Evolutionary conservation across 1,284 basidiomycete species (phyloP).

Genomic region (Trichosporon sp.): DNA sequence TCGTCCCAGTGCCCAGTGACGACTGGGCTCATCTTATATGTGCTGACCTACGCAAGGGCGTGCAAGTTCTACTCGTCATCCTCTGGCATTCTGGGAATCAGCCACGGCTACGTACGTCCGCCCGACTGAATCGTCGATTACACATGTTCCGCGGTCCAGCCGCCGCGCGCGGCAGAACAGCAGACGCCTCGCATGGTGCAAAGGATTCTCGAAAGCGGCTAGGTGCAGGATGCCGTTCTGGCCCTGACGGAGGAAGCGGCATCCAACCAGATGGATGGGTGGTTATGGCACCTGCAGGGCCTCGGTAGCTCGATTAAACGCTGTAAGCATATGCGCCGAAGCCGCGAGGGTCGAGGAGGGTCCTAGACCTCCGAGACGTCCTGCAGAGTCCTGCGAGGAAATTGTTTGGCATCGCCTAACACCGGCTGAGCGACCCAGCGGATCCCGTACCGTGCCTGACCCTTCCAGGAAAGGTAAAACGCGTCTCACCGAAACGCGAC

Average conservation of each 20-base stretch:
- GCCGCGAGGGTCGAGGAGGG: background rate
- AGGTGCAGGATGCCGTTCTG: background rate
- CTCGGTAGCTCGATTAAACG: background rate
- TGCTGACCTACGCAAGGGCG: no score
- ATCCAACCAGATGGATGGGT: background rate
- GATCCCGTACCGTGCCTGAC: background rate
- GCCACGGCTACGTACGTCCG: background rate
- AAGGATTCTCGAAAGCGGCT: background rate
- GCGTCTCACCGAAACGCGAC: background rate
- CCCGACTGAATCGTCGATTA: background rate
- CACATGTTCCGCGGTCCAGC: background rate
- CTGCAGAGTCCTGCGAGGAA: background rate
- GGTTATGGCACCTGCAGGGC: background rate
- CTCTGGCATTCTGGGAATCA: background rate
- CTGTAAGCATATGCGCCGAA: background rate
- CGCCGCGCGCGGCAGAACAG: no score
- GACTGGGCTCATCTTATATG: no score
- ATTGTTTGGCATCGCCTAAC: background rate
- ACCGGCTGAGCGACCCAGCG: background rate
- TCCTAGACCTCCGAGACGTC: no score
- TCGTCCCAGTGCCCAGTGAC: no score
- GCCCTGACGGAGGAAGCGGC: background rate
- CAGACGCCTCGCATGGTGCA: background rate
- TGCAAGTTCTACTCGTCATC: background rate
- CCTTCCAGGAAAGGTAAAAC: background rate